phyloP scores from a whole-genome alignment of 2,329 filamentous ascomycete species.

The Talaromyces sp. region DNA sequence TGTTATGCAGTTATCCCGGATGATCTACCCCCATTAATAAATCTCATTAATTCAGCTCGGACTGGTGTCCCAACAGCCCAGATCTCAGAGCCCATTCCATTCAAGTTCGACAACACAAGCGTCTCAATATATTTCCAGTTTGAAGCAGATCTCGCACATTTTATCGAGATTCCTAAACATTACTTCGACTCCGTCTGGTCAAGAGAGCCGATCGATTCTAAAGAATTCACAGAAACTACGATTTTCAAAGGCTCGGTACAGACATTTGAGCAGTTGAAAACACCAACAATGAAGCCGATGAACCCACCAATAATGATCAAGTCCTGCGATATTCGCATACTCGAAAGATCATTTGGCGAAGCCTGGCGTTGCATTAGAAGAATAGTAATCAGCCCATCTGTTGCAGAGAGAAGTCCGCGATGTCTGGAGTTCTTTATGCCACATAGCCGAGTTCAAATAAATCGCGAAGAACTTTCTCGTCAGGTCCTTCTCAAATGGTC shows the following conservation, averaged over 20 bases:
- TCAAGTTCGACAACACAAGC: conserved; percentile 30
- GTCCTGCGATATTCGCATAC: conserved; percentile 35
- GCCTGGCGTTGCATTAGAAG: conserved; percentile 34
- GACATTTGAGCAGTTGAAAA: conserved; percentile 32
- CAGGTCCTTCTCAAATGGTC: conserved; percentile 35
- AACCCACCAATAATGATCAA: conserved; percentile 27
- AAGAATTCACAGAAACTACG: conserved; percentile 32
- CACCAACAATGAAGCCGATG: conserved; percentile 33
- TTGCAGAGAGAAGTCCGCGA: conserved; percentile 26
- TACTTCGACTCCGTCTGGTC: conserved; percentile 36
- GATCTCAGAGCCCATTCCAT: conserved; percentile 28
- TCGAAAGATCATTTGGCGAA: conserved; percentile 33
- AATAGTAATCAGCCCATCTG: conserved; percentile 36
- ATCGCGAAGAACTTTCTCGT: conserved; percentile 23
- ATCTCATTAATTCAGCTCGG: conserved; percentile 20
- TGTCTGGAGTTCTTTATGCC: conserved; percentile 36
- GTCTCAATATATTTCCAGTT: conserved; percentile 34
- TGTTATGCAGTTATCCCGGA: conserved; percentile 21
- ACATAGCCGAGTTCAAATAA: conserved; percentile 32
- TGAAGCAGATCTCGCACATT: conserved; percentile 27
- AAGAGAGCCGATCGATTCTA: conserved; percentile 33
- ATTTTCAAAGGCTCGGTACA: conserved; percentile 34
- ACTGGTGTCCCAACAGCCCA: conserved; percentile 17
- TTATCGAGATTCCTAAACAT: conserved; percentile 34
- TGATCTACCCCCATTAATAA: conserved; percentile 25